Evolutionary conservation across 768 basidiomycete genomes (phyloP), one percentile per base, ranked within the genome.

Genomic region (Podaxis carcinomalis): DNA sequence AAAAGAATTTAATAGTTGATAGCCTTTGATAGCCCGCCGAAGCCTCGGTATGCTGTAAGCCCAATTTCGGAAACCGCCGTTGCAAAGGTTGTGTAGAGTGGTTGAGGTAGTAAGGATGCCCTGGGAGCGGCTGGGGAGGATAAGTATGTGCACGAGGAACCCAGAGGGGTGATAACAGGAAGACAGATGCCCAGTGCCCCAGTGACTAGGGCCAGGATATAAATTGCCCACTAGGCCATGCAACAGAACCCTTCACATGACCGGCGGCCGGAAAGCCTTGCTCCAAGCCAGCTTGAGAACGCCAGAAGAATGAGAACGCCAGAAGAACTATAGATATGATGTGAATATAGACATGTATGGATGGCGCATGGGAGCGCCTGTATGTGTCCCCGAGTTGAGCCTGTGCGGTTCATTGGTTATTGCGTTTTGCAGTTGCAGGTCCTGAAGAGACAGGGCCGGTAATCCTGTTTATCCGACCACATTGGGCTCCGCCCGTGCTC

Each of bases 221-320:
- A 49, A 49, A 49, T 57, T 46, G n/a, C 37, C 28, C 16, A 21
- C 50, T 19, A 32, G 36, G 14, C 11, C 46, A 13, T 57, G 19
- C 35, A 57, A 57, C 35, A 39, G 28, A 11, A 32, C 35, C 23
- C 32, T 32, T 47, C 56, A 57, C 56, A 57, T 57, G 56, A 57
- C 27, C 47, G 35, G 44, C 47, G 6, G 56, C 47, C 46, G 56
- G 56, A 27, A 51, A 16, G 32, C 32, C 32, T 9, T 32, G 53
- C 14, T 27, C 25, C 54, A 40, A 42, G 40, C 6, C 13, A 21
- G 19, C 19, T 23, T 42, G 54, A 27, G 56, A 50, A 49, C n/a
- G 35, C 46, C 32, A 49, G 47, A 37, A 57, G 47, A 5, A 40
- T 42, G 54, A 27, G 56, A 50, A 49, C n/a, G 35, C 46, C 32